phyloP scores from a whole-genome alignment of 305 asterid species.

The Salvia sclarea region DNA sequence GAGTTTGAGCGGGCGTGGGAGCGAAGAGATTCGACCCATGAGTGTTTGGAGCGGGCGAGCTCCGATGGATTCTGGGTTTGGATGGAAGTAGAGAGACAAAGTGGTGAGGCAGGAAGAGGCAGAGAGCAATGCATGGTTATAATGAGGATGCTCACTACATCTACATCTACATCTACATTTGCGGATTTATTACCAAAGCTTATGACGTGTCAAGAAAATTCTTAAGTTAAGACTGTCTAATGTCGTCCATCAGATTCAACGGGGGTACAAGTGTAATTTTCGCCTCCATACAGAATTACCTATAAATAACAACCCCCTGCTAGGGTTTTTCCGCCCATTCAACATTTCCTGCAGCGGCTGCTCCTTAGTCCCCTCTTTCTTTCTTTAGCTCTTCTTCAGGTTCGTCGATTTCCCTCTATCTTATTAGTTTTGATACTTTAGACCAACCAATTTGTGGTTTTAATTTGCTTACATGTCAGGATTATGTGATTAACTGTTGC shows the following conservation, averaged over 20 bases:
- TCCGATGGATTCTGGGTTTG: constrained; percentile 32
- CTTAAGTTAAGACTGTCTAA: too few species aligned
- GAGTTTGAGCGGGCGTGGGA: constrained; percentile 53
- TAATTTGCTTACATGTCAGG: background rate
- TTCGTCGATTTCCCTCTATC: background rate
- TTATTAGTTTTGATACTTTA: background rate
- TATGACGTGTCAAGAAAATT: too few species aligned
- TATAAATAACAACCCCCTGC: constrained; percentile 1
- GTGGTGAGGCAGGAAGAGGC: constrained; percentile 12
- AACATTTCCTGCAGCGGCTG: background rate
- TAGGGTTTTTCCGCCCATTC: constrained; percentile 20
- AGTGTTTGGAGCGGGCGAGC: constrained; percentile 38
- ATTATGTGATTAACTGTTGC: background rate
- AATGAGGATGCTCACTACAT: background rate
- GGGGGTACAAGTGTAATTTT: constrained; percentile 23
- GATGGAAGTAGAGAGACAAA: constrained; percentile 27
- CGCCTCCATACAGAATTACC: background rate
- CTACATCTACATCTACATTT: too few species aligned
- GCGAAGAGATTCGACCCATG: constrained; percentile 69
- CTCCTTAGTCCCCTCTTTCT: background rate
- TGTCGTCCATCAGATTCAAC: background rate
- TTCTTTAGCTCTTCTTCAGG: constrained; percentile 4
- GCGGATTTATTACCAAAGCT: background rate
- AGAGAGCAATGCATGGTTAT: constrained; percentile 12
- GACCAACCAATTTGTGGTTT: background rate